These are phyloP conservation scores for Canavalia gladiata DNA, from an alignment of 306 rosid genomes.

Conservation along the genomic window DNA sequence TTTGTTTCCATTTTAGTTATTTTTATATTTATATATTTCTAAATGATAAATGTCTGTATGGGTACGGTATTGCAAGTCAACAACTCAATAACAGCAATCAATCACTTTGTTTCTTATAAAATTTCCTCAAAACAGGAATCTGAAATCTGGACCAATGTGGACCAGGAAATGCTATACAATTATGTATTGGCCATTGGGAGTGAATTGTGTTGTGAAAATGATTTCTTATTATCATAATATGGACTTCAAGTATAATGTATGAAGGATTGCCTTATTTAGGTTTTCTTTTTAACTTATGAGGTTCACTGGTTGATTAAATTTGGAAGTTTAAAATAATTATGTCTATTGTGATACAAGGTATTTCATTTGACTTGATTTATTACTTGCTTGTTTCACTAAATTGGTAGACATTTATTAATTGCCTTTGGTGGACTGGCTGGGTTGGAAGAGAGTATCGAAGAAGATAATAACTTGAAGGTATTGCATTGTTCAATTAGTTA, in stretches of 20 bases:
- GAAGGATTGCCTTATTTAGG: not conserved
- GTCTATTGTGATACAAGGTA: slow-evolving; percentile 6
- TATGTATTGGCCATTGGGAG: slow-evolving; percentile 8
- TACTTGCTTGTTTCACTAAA: slow-evolving; percentile 40
- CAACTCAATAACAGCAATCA: not conserved
- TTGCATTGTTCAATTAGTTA: slow-evolving; percentile 4
- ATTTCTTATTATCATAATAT: slow-evolving; percentile 23
- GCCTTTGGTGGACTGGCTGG: slow-evolving; percentile 99
- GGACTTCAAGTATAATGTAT: slow-evolving; percentile 23
- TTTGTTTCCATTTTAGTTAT: slow-evolving; percentile 16
- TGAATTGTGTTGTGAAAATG: not conserved
- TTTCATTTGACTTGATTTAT: slow-evolving; percentile 33
- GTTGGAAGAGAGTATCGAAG: slow-evolving; percentile 95
- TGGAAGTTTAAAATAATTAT: slow-evolving; percentile 36
- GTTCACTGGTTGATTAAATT: slow-evolving; percentile 21
- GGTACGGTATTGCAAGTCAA: slow-evolving; percentile 13
- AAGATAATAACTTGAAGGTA: slow-evolving; percentile 84
- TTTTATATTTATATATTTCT: not conserved
- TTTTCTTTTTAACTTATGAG: slow-evolving; percentile 7
- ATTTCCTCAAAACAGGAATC: slow-evolving; percentile 29
- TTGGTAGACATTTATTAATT: slow-evolving; percentile 84
- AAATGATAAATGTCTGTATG: slow-evolving; percentile 1
- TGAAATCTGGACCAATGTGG: slow-evolving; percentile 14
- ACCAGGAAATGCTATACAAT: not conserved
- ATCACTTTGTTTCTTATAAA: slow-evolving; percentile 5